Evolutionary conservation across 352 stramenopile species (phyloP).

Genomic region (Nothophytophthora sp.): DNA sequence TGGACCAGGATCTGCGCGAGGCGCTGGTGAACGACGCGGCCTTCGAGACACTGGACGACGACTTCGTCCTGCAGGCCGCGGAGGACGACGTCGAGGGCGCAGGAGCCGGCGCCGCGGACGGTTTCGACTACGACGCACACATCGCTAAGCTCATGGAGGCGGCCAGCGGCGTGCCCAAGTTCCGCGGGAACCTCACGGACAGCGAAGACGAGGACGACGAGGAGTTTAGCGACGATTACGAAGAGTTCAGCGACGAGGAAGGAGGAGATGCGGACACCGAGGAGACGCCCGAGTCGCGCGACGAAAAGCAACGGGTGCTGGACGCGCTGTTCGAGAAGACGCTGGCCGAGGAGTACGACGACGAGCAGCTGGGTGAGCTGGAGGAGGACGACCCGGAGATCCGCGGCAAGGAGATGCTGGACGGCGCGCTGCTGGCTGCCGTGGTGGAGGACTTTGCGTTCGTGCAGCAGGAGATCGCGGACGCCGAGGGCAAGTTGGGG

Average conservation of each 20-base stretch:
- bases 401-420: conserved; percentile 66
- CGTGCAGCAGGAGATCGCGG: conserved; percentile 71
- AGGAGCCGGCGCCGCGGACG: conserved; percentile 41
- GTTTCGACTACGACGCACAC: conserved; percentile 94
- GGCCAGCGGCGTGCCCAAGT: conserved; percentile 73
- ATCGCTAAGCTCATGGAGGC: conserved; percentile 92
- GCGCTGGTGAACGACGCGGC: conserved; percentile 81
- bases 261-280: conserved; percentile 31
- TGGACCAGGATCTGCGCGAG: conserved; percentile 87
- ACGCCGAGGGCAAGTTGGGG: conserved; percentile 76
- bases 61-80: conserved; percentile 89
- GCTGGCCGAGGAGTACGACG: conserved; percentile 81
- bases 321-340: conserved; percentile 90
- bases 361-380: conserved; percentile 76
- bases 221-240: conserved; percentile 85
- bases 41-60: conserved; percentile 91
- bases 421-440: conserved; percentile 65
- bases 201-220: conserved; percentile 81
- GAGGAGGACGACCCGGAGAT: conserved; percentile 78
- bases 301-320: conserved; percentile 84
- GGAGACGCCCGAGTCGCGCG: conserved; percentile 38
- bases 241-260: conserved; percentile 44
- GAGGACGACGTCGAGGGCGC: conserved; percentile 39
- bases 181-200: conserved; percentile 64
- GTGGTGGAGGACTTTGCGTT: conserved; percentile 77